A percentile compares a stretch with the other conserved stretches of the same genome.
Conservation (phyloP, 768 basidiomycete genomes). For the Auricularia sp. region DNA sequence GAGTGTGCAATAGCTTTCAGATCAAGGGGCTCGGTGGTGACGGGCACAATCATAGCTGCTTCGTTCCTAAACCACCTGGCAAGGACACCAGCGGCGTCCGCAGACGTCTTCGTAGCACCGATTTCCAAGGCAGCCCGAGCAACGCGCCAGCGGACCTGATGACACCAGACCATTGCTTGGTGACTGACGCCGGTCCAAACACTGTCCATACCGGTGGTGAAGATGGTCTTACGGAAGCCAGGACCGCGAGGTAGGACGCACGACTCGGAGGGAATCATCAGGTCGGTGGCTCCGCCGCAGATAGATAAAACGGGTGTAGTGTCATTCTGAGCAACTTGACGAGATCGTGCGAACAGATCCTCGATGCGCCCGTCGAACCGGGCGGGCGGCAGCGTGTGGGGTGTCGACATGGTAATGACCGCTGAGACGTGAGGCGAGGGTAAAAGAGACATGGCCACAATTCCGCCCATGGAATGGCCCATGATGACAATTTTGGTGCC, state of each 20-base stretch:
- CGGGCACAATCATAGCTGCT: background rate
- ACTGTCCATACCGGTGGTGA: slow-evolving; percentile 82
- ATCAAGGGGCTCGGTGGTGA: background rate
- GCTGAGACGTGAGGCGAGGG: slow-evolving; percentile 57
- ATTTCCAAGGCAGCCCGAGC: slow-evolving; percentile 73
- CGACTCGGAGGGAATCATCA: slow-evolving; percentile 85
- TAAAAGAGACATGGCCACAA: slow-evolving; percentile 76
- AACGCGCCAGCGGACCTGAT: slow-evolving; percentile 86
- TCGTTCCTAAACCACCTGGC: slow-evolving; percentile 51
- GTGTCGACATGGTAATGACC: slow-evolving; percentile 94
- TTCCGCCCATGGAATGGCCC: slow-evolving; percentile 97
- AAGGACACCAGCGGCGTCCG: slow-evolving; percentile 30
- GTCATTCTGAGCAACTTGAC: slow-evolving; percentile 29
- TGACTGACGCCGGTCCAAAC: slow-evolving; percentile 95
- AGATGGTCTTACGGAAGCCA: slow-evolving; percentile 53
- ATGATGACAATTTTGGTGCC: slow-evolving; percentile 62
- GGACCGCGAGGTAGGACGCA: slow-evolving; percentile 46
- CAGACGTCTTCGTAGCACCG: slow-evolving; percentile 20
- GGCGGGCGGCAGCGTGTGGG: slow-evolving; percentile 79
- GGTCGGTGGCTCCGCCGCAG: slow-evolving; percentile 86
- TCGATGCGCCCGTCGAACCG: slow-evolving; percentile 78
- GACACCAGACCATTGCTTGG: slow-evolving; percentile 96
- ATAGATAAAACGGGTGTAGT: slow-evolving; percentile 68
- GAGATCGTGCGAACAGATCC: slow-evolving; percentile 49
- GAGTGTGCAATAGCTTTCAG: background rate